Base-by-base conservation (phyloP, 2,329 filamentous ascomycete genomes). In the Trichoderma aggressivum region DNA sequence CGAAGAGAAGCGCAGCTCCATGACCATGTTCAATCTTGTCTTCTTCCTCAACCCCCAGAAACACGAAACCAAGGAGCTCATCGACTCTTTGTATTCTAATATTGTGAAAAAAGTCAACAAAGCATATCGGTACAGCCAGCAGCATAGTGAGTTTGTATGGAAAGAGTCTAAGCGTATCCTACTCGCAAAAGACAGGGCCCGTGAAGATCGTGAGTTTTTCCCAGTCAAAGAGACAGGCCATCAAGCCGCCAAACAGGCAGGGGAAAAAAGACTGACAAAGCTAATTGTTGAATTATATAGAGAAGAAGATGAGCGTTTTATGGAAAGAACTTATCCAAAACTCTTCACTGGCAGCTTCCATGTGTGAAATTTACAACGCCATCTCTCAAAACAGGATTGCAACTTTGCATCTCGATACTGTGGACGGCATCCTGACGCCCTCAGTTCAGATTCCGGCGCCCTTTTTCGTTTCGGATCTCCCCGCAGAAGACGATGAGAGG, bases 21-120 rank as follows among this genome's bases (percentile, higher is more conserved):
- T 98, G 92, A 94, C 91, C 73, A 98, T 98, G 95, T 99, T 99
- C 82, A 97, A 98, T 80, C 88, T 98, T 12, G 94, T 98, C 28
- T 98, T 98, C 80, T 92, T 97, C 64, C 84, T 98, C 74, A 92
- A 93, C 75, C 92, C 94, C 3, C 91, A 91, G 63, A 89, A 91
- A 66, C 85, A 94, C 70, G 92, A 97, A 78, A 90, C 92, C 74
- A 92, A 92, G 70, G 86, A 87, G 84, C 77, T 97, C 59, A 88
- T 91, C 56, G 92, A 97, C 74, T 90, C 84, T 6, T 81, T 98
- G 78, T 97, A 97, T 79, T 87, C 92, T 68, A 92, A 97, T 79
- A 91, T 98, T 50, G 91, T 94, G 74, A 96, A 94, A 80, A 97
- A 97, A 81, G 91, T 97, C 76, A 94, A 94, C 78, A 97, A 95